Evolutionary conservation across 192 early-diverging fungal species (phyloP), one percentile per base, ranked within the genome.

Genomic region (Umbelopsis sp.): DNA sequence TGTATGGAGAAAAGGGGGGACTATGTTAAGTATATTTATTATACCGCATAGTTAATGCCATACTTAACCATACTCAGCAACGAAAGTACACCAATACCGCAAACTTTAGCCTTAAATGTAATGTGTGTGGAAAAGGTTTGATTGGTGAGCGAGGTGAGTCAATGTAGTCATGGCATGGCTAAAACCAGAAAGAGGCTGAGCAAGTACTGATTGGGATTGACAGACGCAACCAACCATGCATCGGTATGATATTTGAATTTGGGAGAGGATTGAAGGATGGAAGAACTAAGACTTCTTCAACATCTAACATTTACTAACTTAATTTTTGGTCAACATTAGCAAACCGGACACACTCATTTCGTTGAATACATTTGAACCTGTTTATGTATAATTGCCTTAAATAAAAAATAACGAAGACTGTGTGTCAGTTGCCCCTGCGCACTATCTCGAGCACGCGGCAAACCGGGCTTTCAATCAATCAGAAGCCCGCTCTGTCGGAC

Each of bases 51-150:
- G 14, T 25, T 45, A 65, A 43, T 25, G 17, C n/a, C n/a, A n/a
- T n/a, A n/a, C n/a, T 17, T 53, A 53, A 12, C 24, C 25, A 32
- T 14, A 44, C 45, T 1, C 59, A 92, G 89, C 76, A 83, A 70
- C 85, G 84, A 56, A 91, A 91, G 71, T 94, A 86, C 71, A 94
- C 93, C 3, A 90, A 93, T 73, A 71, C 91, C 29, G 84, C 88
- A 0, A 86, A 80, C 34, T 93, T 94, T 71, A 91, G 91, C 1
- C 73, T 93, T n/a, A 77, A 78, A 25, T 94, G 93, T 62, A 82
- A 81, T 0, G 52, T 84, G 3, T 94, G 93, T 75, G 71, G 80
- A 47, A 75, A 68, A 16, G 88, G 85, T 31, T 68, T 88, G 16
- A 78, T 74, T 51, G 87, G 83, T 68, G 72, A 82, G 68, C 71